Conservation (phyloP, 192 early-diverging fungal species). For the Linnemannia zychae region DNA sequence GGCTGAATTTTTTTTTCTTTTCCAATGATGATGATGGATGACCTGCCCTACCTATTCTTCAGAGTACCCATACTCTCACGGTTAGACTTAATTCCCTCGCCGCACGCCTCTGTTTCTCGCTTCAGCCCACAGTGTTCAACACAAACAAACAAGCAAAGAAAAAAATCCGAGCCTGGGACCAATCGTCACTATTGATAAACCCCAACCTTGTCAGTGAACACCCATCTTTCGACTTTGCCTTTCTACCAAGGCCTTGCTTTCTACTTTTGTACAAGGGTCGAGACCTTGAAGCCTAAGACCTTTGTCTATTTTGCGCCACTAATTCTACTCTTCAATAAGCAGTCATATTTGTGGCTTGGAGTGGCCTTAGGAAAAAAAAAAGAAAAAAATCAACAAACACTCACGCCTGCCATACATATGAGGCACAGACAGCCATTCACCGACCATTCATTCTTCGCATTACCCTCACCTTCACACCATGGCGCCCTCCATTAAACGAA, state of each 20-base stretch:
- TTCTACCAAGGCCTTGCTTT: too few relatives aligned
- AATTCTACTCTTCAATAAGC: background rate
- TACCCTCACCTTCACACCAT: background rate
- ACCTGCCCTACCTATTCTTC: too few relatives aligned
- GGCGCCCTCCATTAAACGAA: conserved; percentile 36
- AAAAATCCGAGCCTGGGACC: background rate
- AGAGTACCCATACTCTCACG: conserved; percentile 1
- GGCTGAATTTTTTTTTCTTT: background rate
- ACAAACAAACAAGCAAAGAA: background rate
- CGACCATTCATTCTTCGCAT: background rate
- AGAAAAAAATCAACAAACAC: background rate
- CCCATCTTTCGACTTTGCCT: background rate
- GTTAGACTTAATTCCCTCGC: background rate
- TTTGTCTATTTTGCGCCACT: background rate
- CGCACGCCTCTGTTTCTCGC: background rate
- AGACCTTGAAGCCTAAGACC: too few relatives aligned
- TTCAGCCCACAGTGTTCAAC: background rate
- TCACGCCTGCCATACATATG: background rate
- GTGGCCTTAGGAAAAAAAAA: background rate
- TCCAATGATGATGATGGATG: background rate
- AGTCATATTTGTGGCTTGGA: background rate
- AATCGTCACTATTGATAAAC: background rate
- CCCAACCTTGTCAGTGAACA: background rate
- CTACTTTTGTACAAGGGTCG: background rate
- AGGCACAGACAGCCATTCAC: background rate